Conservation (phyloP, 805 yeast species). For the Starmerella lactis-condensi region DNA sequence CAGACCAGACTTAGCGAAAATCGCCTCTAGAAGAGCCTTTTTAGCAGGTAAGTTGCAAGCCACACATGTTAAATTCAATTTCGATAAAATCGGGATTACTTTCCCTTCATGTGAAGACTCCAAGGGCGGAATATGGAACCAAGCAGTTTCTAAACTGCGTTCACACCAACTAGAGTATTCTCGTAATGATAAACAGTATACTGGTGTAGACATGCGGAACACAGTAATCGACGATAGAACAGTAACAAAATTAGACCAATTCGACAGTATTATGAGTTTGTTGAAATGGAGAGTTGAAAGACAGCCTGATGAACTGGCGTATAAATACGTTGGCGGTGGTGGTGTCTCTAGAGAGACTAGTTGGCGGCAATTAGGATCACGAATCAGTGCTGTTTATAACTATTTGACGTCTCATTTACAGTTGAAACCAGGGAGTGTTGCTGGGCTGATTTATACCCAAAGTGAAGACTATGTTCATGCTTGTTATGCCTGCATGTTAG, state of each 20-base stretch:
- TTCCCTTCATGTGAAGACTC: conserved; percentile 61
- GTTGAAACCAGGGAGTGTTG: conserved; percentile 49
- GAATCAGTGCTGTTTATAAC: conserved; percentile 55
- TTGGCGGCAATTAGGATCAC: conserved; percentile 69
- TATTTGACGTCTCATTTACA: conserved; percentile 50
- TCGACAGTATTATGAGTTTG: conserved; percentile 50
- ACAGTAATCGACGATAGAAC: conserved; percentile 64
- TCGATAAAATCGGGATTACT: conserved; percentile 37
- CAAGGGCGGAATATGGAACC: conserved; percentile 71
- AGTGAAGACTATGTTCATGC: conserved; percentile 75
- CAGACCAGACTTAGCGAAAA: conserved; percentile 80
- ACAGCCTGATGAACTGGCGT: conserved; percentile 68
- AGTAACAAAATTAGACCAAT: conserved; percentile 54
- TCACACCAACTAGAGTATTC: conserved; percentile 31
- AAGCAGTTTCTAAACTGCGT: conserved; percentile 50
- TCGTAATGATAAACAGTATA: conserved; percentile 54
- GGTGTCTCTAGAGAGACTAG: conserved; percentile 33
- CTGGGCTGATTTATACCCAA: conserved; percentile 66
- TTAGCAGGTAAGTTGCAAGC: conserved; percentile 64
- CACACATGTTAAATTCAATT: conserved; percentile 61
- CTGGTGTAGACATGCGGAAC: conserved; percentile 64
- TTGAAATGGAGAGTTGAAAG: conserved; percentile 59
- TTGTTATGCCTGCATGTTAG: conserved; percentile 64
- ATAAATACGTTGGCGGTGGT: conserved; percentile 27
- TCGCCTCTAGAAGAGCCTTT: conserved; percentile 60